Base-by-base conservation (phyloP, 805 yeast genomes). In the Metschnikowia amazonensis region DNA sequence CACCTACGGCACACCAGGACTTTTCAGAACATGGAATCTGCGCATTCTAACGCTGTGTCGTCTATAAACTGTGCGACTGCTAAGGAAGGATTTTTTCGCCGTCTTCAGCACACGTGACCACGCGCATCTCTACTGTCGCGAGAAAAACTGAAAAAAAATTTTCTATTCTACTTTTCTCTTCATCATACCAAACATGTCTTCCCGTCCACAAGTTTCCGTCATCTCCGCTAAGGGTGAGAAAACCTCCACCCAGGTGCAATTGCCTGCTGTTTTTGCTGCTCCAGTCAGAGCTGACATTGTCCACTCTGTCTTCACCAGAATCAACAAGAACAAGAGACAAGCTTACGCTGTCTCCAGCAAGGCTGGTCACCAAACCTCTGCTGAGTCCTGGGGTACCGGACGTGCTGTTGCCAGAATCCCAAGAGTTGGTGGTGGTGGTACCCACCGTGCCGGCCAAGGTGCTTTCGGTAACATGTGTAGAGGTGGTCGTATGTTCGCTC, bases 381-480 rank as follows among this genome's bases (percentile, higher is more conserved):
- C 99, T 75, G 97, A 89, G 81, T 94, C 99, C 59, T 94, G 99
- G 99, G 99, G 99, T 89, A 94, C 99, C 67, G 99, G 99, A 84
- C 90, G 99, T 83, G 99, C 99, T 79, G 97, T 94, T 72, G 98
- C 99, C 80, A 92, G 99, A 84, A 92, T 94, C 76, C 99, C 99
- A 82, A 90, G 99, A 85, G 98, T 94, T 74, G 97, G 97, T 80
- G 99, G 99, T 82, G 90, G 96, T 75, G 99, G 99, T 87, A 94
- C 99, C 75, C 97, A 89, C 95, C 90, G 99, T 81, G 81, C 98
- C 60, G 99, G 99, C 77, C 99, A 94, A 80, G 99, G 89, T 77
- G 99, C 99, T 74, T 94, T 94, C 84, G 99, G 99, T 86, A 94
- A 94, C 94, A 94, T 94, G 99, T 94, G 99, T 84, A 92, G 99